These are phyloP conservation scores for Cryoendolithus antarcticus DNA, from an alignment of 2,329 filamentous ascomycete genomes.

Conservation along the genomic window DNA sequence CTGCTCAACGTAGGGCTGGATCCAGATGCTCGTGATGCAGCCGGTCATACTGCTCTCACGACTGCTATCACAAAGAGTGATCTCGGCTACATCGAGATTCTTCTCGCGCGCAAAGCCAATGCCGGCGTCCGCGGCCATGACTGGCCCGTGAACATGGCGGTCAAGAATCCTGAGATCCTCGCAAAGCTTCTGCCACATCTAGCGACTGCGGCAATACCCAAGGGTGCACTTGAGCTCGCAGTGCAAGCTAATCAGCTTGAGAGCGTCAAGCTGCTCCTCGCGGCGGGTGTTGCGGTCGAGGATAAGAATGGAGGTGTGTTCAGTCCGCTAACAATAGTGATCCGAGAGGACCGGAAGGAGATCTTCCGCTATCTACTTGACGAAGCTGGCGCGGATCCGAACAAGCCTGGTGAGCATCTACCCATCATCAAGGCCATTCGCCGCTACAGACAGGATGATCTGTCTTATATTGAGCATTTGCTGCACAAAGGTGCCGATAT, in stretches of 20 bases:
- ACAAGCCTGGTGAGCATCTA: slow-evolving; percentile 57
- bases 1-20: slow-evolving; percentile 48
- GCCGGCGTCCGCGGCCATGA: slow-evolving; percentile 53
- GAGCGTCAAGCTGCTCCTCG: slow-evolving; percentile 52
- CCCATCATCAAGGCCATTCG: slow-evolving; percentile 59
- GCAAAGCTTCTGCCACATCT: slow-evolving; percentile 46
- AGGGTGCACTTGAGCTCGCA: slow-evolving; percentile 56
- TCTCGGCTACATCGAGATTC: slow-evolving; percentile 45
- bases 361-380: slow-evolving; percentile 52
- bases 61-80: slow-evolving; percentile 53
- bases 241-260: slow-evolving; percentile 55
- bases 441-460: slow-evolving; percentile 42
- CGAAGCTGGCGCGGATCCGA: slow-evolving; percentile 51
- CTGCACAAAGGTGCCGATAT: slow-evolving; percentile 53
- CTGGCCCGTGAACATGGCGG: slow-evolving; percentile 60
- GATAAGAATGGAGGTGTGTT: slow-evolving; percentile 64
- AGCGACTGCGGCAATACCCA: slow-evolving; percentile 48
- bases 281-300: slow-evolving; percentile 54
- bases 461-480: slow-evolving; percentile 50
- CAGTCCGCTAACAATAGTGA: slow-evolving; percentile 54
- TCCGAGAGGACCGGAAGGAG: slow-evolving; percentile 49
- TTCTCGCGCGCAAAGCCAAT: slow-evolving; percentile 48
- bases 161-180: slow-evolving; percentile 48
- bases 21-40: slow-evolving; percentile 46
- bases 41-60: slow-evolving; percentile 50